These are phyloP conservation scores for Cladosporium sp. DNA, from an alignment of 2,329 filamentous ascomycete genomes.

Conservation along the genomic window DNA sequence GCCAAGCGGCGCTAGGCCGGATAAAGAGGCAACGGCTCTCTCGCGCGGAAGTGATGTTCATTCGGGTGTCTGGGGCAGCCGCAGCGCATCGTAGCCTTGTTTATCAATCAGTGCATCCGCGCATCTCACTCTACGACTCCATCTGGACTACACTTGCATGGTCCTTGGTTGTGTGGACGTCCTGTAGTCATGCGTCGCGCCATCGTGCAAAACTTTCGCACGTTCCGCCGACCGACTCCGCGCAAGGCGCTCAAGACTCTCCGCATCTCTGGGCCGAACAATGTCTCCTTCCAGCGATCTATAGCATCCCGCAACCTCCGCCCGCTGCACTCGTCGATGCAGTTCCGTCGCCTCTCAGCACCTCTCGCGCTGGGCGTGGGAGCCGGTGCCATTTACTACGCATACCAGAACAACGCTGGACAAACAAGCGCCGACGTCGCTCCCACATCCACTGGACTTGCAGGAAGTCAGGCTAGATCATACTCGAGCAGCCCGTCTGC, in stretches of 20 bases:
- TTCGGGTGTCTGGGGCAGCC: too few relatives aligned
- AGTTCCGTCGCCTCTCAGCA: constrained; percentile 62
- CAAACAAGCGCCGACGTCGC: constrained; percentile 10
- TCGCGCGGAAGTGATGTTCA: too few relatives aligned
- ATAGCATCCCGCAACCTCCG: constrained; percentile 35
- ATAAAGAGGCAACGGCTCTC: neutral
- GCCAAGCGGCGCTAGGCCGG: neutral
- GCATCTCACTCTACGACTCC: neutral
- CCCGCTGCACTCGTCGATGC: constrained; percentile 65
- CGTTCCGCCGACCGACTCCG: constrained; percentile 60
- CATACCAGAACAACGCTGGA: constrained; percentile 45
- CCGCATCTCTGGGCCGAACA: constrained; percentile 34
- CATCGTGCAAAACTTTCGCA: constrained; percentile 62
- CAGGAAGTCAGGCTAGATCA: constrained; percentile 28
- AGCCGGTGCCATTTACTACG: constrained; percentile 71
- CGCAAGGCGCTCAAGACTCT: constrained; percentile 53
- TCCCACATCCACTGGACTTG: constrained; percentile 6
- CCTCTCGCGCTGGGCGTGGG: constrained; percentile 64
- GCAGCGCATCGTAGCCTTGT: neutral
- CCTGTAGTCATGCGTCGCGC: constrained; percentile 64
- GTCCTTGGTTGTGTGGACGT: constrained; percentile 1
- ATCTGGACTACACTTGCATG: constrained; percentile 1
- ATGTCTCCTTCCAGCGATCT: constrained; percentile 46
- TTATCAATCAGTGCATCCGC: neutral
- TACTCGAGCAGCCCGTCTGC: constrained; percentile 25